A percentile compares a stretch with the other conserved stretches of the same genome.
Conservation (phyloP, 768 basidiomycete genomes). For the Daedaleopsis nitida region DNA sequence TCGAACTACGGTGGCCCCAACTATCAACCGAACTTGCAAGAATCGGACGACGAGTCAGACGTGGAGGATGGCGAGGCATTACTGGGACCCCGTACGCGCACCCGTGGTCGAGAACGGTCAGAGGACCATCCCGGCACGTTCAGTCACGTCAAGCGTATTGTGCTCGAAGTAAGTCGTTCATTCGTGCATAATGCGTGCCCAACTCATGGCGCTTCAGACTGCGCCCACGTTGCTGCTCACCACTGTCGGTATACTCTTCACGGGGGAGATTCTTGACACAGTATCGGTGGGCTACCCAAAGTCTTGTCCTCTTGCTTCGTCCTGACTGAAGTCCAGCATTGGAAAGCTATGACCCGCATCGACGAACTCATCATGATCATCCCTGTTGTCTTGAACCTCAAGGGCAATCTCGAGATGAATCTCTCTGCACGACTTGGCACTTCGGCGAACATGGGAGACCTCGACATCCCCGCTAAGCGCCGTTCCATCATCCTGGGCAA, state of each 20-base stretch:
- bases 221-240: conserved; percentile 86
- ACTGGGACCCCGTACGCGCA: conserved; percentile 37
- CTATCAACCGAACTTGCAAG: conserved; percentile 15
- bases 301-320: background rate
- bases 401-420: conserved; percentile 99
- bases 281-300: conserved; percentile 65
- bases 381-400: conserved; percentile 91
- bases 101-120: conserved; percentile 31
- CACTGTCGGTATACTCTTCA: conserved; percentile 82
- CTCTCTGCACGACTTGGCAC: conserved; percentile 95
- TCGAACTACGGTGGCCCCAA: conserved; percentile 12
- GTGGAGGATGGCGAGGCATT: conserved; percentile 49
- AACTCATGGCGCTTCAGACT: conserved; percentile 49
- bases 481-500: conserved; percentile 77
- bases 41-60: conserved; percentile 30
- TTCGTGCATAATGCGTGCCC: background rate
- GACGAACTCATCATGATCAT: conserved; percentile 97
- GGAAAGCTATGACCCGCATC: conserved; percentile 86
- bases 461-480: conserved; percentile 70
- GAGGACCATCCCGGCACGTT: conserved; percentile 37
- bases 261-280: conserved; percentile 86
- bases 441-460: conserved; percentile 89
- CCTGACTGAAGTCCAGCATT: conserved; percentile 50
- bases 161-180: conserved; percentile 61
- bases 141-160: conserved; percentile 61